Conservation (phyloP, 768 basidiomycete species). For the Pilatotrama ljubarskyi region DNA sequence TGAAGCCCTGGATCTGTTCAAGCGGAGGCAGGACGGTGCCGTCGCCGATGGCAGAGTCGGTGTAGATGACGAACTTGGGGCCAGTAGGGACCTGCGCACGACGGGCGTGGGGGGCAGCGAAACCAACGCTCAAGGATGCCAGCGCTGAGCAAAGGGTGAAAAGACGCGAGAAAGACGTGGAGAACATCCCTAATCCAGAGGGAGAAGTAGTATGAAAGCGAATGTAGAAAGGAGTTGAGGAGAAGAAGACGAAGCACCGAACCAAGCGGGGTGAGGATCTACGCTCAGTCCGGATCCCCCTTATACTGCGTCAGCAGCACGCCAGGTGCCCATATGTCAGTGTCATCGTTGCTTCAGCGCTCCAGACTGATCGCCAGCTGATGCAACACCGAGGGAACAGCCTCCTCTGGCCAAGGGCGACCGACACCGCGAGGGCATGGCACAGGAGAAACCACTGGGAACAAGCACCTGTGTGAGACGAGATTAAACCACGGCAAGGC, state of each 20-base stretch:
- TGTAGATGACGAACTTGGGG: constrained; percentile 16
- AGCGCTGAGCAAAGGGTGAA: constrained; percentile 11
- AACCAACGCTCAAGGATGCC: constrained; percentile 2
- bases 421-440: too few species aligned
- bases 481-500: too few species aligned
- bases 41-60: neutral
- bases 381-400: too few species aligned
- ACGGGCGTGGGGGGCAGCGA: neutral
- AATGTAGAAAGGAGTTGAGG: neutral
- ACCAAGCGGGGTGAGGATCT: constrained; percentile 4
- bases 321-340: too few species aligned
- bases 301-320: neutral
- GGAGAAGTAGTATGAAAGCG: constrained; percentile 1
- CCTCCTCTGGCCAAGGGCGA: too few species aligned
- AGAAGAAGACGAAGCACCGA: constrained; percentile 2
- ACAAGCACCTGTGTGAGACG: too few species aligned
- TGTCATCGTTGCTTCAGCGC: neutral
- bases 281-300: neutral
- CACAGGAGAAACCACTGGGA: too few species aligned
- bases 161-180: constrained; percentile 11
- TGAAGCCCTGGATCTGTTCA: constrained; percentile 15
- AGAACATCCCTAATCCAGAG: constrained; percentile 10
- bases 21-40: constrained; percentile 2
- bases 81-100: constrained; percentile 2
- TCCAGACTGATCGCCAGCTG: neutral